Evolutionary conservation across 1,284 basidiomycete genomes (phyloP).

Genomic region (Xerocomus minutiporus): DNA sequence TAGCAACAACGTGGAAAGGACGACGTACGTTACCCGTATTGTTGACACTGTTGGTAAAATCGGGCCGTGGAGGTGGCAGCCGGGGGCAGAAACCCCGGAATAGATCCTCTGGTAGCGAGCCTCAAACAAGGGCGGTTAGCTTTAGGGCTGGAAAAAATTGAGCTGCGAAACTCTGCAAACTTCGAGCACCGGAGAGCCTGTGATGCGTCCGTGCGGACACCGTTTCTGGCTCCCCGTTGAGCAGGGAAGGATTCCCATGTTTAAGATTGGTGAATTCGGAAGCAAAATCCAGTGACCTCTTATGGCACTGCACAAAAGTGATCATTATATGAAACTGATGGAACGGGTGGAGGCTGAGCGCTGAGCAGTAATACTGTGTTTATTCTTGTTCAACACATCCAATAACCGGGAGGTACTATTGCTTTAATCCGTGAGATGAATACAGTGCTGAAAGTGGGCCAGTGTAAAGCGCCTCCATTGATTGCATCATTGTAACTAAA

Average conservation of each 20-base stretch:
- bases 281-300: background rate
- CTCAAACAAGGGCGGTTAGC: slow-evolving; percentile 13
- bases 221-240: background rate
- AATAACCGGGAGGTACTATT: background rate
- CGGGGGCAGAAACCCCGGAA: slow-evolving; percentile 62
- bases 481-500: background rate
- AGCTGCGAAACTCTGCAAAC: too few species aligned
- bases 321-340: background rate
- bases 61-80: slow-evolving; percentile 66
- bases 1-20: background rate
- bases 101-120: slow-evolving; percentile 72
- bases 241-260: background rate
- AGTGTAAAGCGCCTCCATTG: background rate
- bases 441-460: background rate
- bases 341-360: background rate
- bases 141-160: slow-evolving; percentile 11
- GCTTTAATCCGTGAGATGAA: background rate
- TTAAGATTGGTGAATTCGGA: background rate
- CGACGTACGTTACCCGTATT: slow-evolving; percentile 66
- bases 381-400: background rate
- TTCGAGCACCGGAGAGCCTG: background rate
- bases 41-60: slow-evolving; percentile 61
- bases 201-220: background rate
- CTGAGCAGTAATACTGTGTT: background rate
- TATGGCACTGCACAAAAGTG: background rate